These are phyloP conservation scores for Hypomontagnella monticulosa DNA, from an alignment of 495 filamentous ascomycete genomes.

Conservation along the genomic window DNA sequence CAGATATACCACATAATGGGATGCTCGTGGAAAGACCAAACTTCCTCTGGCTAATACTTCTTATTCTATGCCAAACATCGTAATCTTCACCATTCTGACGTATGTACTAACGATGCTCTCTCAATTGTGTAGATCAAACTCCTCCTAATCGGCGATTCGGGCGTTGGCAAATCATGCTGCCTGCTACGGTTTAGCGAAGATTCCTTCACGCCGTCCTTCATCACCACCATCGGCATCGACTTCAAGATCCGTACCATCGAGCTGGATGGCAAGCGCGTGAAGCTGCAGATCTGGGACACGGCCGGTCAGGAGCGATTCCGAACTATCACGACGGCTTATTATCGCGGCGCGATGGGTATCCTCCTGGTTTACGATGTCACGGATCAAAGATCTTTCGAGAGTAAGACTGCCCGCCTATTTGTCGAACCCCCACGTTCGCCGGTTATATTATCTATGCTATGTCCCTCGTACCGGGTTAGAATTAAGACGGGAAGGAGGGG, in stretches of 20 bases:
- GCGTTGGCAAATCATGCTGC: constrained; percentile 98
- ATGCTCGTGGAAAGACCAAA: not conserved
- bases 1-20: not conserved
- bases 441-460: not conserved
- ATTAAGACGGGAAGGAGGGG: constrained; percentile 3
- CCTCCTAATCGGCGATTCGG: constrained; percentile 96
- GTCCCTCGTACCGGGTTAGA: not conserved
- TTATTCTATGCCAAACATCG: constrained; percentile 5
- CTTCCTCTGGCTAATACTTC: not conserved
- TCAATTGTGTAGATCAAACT: constrained; percentile 83
- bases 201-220: constrained; percentile 98
- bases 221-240: constrained; percentile 99
- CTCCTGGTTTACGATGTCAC: constrained; percentile 98
- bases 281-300: constrained; percentile 99
- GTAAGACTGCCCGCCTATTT: constrained; percentile 60
- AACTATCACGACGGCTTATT: constrained; percentile 99
- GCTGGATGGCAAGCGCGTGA: constrained; percentile 96
- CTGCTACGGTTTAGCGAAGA: constrained; percentile 98
- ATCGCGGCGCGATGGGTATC: constrained; percentile 98
- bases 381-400: constrained; percentile 96
- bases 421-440: not conserved
- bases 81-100: not conserved
- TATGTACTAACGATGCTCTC: constrained; percentile 15
- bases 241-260: constrained; percentile 99
- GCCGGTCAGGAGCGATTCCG: constrained; percentile 97